Base-by-base conservation (phyloP, 2,329 filamentous ascomycete species). In the Stachybotrys chlorohalonatus region DNA sequence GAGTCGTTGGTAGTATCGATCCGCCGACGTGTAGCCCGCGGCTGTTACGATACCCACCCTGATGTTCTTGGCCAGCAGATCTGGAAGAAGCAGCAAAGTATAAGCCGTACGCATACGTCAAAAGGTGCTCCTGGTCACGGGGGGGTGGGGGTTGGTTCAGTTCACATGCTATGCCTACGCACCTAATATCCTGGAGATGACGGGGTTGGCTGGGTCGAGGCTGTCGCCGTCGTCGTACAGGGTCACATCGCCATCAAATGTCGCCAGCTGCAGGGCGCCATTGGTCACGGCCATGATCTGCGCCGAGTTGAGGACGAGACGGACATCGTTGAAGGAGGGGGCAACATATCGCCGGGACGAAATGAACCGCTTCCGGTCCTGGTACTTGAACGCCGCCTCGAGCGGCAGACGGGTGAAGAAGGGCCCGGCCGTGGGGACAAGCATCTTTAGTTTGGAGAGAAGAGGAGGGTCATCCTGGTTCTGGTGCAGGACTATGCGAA, bases 201-300 rank as follows among this genome's bases (percentile, higher is more conserved):
- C 84, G 0, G 90, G 88, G 67, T 89, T 95, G 15, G 82, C 78
- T 0, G 85, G 77, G 54, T 86, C 84, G 8, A 99, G 77, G 59
- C 84, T 89, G 63, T 90, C 80, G 11, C 94, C 94, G 65, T 99
- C 89, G 55, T 91, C 88, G 69, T 99, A 99, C 24, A 99, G 79
- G 1, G 94, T 99, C 52, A 99, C 91, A 71, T 99, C 94, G 71
- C 94, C 94, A 70, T 99, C 94, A 68, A 99, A 99, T 0, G 94
- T 99, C 53, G 95, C 86, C 5, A 99, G 80, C 62, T 94, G 85
- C 8, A 96, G 79, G 5, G 83, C 80, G 24, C 87, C 86, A 30
- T 83, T 83, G 15, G 90, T 87, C n/a, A 97, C 82, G 46, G 90
- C 90, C 85, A 96, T 91, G 57, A 93, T 79, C 72, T 99, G 94